Percentiles rank a stretch among this genome's conserved stretches.
phyloP scores from a whole-genome alignment of 2,329 filamentous ascomycete species.

The Penicillium sp. region DNA sequence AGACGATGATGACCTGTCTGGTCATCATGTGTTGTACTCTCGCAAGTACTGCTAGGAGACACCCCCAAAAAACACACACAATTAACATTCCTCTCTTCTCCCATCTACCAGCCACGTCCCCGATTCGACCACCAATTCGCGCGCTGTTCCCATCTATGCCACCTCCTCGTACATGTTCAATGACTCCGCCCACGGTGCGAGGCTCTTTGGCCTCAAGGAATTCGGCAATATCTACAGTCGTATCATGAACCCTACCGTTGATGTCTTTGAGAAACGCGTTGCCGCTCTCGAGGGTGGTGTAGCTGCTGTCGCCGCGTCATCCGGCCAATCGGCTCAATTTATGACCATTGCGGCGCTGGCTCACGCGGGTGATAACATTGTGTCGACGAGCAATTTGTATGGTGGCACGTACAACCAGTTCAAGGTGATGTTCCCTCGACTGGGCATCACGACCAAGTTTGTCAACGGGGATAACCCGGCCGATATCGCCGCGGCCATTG shows the following conservation, averaged over 20 bases:
- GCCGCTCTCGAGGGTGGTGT: conserved; percentile 92
- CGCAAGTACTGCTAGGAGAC: too few species aligned
- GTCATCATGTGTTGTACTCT: too few species aligned
- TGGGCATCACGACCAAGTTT: conserved; percentile 85
- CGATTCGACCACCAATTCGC: conserved; percentile 74
- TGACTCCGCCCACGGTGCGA: conserved; percentile 90
- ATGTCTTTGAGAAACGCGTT: conserved; percentile 93
- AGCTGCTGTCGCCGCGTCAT: conserved; percentile 76
- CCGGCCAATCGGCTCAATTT: conserved; percentile 87
- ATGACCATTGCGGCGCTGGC: conserved; percentile 82
- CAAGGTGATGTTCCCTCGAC: conserved; percentile 80
- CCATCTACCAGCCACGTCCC: conserved; percentile 59
- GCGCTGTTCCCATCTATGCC: conserved; percentile 93
- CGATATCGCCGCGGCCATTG: conserved; percentile 75
- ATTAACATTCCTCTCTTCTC: background rate
- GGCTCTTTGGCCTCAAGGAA: conserved; percentile 94
- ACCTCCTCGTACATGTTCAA: conserved; percentile 92
- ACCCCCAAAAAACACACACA: background rate
- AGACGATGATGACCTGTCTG: too few species aligned
- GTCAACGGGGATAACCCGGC: conserved; percentile 71
- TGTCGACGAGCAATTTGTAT: conserved; percentile 85
- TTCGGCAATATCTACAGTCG: conserved; percentile 97
- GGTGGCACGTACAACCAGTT: conserved; percentile 97
- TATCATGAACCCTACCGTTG: conserved; percentile 92
- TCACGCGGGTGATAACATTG: conserved; percentile 83